Evolutionary conservation across 305 asterid species (phyloP), one percentile per base, ranked within the genome.

Genomic region (Solanum hybrid): DNA sequence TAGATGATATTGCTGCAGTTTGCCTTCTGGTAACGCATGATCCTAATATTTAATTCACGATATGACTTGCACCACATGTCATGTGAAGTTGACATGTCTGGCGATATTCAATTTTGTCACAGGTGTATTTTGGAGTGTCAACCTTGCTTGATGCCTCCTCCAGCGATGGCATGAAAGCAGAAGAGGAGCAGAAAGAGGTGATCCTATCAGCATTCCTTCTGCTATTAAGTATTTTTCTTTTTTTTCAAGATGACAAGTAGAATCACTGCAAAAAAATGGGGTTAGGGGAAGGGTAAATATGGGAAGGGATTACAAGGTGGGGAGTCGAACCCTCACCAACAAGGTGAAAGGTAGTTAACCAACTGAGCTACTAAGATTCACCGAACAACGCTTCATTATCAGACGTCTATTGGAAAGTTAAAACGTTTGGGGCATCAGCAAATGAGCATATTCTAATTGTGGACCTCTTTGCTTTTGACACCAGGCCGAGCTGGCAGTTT

Each of bases 161-260:
- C 1, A 73, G 96, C 78, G 96, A 96, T 81, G 96, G 98, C 84
- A 91, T 88, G 87, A 97, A 95, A 92, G 95, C 95, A 15, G 98
- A 94, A 92, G 99, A 97, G 93, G 99, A 97, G 89, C 98, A 97
- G 88, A 96, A 95, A 94, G 99, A 96, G 98, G 99, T 97, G 35
- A 88, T 34, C 24, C 22, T 51, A 31, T 51, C 42, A 51, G 87
- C 12, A 84, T 42, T 24, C 87, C 69, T 87, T 66, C 10, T 35
- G 27, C 77, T 80, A 8, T 40, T 26, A 80, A 40, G 86, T 80
- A n/a, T 13, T 38, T 14, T 2, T 37, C 24, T 56, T 51, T 36
- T 22, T 19, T n/a, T 38, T 4, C 22, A 14, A 80, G 66, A 38
- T 81, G 86, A 14, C 38, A 27, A 40, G 37, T 4, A 27, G 86